Evolutionary conservation across 2,329 filamentous ascomycete species (phyloP).

Genomic region (Fusarium pseudonygamai): DNA sequence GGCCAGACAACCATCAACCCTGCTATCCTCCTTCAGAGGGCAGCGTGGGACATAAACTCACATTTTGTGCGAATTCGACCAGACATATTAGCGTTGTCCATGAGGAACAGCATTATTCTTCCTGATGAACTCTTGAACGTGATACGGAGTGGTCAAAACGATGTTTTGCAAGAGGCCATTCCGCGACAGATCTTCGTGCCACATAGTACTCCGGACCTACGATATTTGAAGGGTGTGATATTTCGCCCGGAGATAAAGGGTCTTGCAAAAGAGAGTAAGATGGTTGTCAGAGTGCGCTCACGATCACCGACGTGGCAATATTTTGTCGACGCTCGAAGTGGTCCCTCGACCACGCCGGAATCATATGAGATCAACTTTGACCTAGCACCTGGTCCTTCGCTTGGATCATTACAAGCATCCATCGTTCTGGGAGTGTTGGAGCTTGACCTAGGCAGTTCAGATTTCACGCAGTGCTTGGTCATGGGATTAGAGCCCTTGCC

Average conservation of each 20-base stretch:
- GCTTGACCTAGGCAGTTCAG: constrained; percentile 24
- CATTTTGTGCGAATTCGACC: constrained; percentile 43
- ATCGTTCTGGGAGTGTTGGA: constrained; percentile 40
- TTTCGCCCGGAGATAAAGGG: constrained; percentile 37
- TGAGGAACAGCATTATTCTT: constrained; percentile 43
- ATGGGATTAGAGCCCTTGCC: constrained; percentile 40
- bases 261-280: neutral
- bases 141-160: constrained; percentile 2
- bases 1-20: constrained; percentile 37
- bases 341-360: constrained; percentile 10
- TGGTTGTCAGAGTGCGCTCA: constrained; percentile 32
- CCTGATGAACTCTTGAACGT: constrained; percentile 37
- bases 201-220: constrained; percentile 22
- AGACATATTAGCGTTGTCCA: constrained; percentile 37
- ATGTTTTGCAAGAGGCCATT: constrained; percentile 24
- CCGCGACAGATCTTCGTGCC: constrained; percentile 41
- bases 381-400: constrained; percentile 28
- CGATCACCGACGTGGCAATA: constrained; percentile 44
- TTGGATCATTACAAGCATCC: constrained; percentile 27
- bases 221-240: constrained; percentile 40
- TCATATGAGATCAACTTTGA: constrained; percentile 44
- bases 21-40: constrained; percentile 43
- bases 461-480: constrained; percentile 35
- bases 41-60: constrained; percentile 42
- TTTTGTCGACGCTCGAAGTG: constrained; percentile 28